These are phyloP conservation scores for Phytopythium oedochilum DNA, from an alignment of 352 stramenopile genomes.

Conservation along the genomic window DNA sequence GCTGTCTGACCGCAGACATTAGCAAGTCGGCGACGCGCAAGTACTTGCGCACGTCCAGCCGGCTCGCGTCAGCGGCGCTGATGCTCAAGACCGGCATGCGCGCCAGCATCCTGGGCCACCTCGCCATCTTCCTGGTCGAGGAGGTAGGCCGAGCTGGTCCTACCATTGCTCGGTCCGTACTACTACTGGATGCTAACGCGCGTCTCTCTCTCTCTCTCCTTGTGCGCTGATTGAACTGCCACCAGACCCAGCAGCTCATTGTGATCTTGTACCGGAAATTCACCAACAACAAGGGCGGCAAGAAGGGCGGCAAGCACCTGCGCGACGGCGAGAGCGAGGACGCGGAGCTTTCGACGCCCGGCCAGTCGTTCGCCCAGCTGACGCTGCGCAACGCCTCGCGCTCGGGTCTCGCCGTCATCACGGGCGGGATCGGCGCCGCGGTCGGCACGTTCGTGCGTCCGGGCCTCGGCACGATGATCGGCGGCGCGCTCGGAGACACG, in stretches of 20 bases:
- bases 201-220: neutral
- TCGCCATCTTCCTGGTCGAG: constrained; percentile 82
- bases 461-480: constrained; percentile 74
- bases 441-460: constrained; percentile 69
- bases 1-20: too few relatives aligned
- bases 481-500: constrained; percentile 72
- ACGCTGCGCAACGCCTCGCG: constrained; percentile 61
- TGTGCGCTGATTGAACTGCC: neutral
- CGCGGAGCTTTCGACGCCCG: constrained; percentile 10
- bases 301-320: constrained; percentile 33
- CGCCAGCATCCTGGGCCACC: constrained; percentile 61
- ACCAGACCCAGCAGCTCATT: constrained; percentile 61
- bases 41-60: constrained; percentile 63
- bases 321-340: constrained; percentile 31
- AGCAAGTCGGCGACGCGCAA: constrained; percentile 77
- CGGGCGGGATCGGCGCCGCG: constrained; percentile 56
- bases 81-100: constrained; percentile 83
- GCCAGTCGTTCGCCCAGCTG: constrained; percentile 37
- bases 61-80: constrained; percentile 34
- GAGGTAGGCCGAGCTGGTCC: too few relatives aligned
- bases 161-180: too few relatives aligned
- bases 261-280: constrained; percentile 70
- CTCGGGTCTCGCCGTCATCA: constrained; percentile 62
- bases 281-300: constrained; percentile 24
- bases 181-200: neutral